Base-by-base conservation (phyloP, 2,329 filamentous ascomycete species). In the Sporothrix curviconia region DNA sequence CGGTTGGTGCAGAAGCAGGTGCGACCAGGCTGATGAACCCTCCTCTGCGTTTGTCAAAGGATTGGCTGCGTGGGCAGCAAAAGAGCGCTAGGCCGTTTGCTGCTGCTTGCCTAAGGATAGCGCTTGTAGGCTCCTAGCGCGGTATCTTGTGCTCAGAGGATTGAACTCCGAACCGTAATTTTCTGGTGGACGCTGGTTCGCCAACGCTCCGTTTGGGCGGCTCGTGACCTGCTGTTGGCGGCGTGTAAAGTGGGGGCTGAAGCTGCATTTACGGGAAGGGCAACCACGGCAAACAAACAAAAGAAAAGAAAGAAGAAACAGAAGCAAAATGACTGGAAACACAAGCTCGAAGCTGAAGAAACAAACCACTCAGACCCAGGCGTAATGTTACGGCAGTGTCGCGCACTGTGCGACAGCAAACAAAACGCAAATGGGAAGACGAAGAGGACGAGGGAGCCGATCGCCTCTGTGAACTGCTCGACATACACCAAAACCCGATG, bases 11-110 rank as follows among this genome's bases (percentile, higher is more conserved):
- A 37, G 32, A 19, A 28, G 51, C 51, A 54, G 51, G 51, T 36
- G 51, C 51, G 51, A 54, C 51, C 51, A 54, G 51, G 51, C 51
- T 54, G 51, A 54, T 54, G 51, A 54, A 54, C 39, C 51, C 34
- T 17, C 40, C 24, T 9, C 49, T 37, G n/a, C n/a, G n/a, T n/a
- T n/a, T 24, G n/a, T 40, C 34, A 52, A 39, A 40, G 49, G 44
- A 47, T 32, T 30, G 24, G 50, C 50, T 52, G 49, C 36, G n/a
- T n/a, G n/a, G n/a, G n/a, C n/a, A n/a, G 28, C 28, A 32, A 32
- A 51, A 51, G 22, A 7, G 49, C 49, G 28, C 34, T 54, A 36
- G 39, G 24, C 25, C 39, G 15, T n/a, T 19, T 30, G 22, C 36
- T 52, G 22, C n/a, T n/a, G n/a, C n/a, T n/a, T n/a, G n/a, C n/a